Evolutionary conservation across 371 early-diverging fungal genomes (phyloP), one percentile per base, ranked within the genome.

Genomic region (Mucor plumbeus): DNA sequence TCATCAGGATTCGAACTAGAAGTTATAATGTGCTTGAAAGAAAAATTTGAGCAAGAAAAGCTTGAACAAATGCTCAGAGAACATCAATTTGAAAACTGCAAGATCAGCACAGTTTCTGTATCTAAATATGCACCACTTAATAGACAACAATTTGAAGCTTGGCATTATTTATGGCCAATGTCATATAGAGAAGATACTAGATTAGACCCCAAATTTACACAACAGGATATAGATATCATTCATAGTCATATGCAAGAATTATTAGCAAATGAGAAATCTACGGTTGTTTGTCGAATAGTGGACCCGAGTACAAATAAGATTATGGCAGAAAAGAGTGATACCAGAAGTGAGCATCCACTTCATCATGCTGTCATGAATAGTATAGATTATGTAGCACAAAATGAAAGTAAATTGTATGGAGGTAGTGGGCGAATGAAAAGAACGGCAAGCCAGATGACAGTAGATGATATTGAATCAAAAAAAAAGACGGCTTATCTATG

Each of bases 361-460:
- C 78, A 82, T 56, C 90, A 89, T 68, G 87, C 88, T n/a, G 79
- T 86, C 17, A 81, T 89, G 77, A 89, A 88, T 60, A 84, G 86
- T 60, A 76, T 89, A 43, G 78, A 84, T 64, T 57, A 57, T 1
- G 80, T 88, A 13, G 87, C 87, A 40, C 63, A 57, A 39, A 65
- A 60, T 17, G 77, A 78, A 60, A 57, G 57, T 26, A 61, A 64
- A 31, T n/a, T 48, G 43, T 62, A 47, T 35, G 68, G 63, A 14
- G 64, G 48, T 0, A 61, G 38, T 40, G 71, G 75, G 31, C 62
- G 77, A 63, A 69, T 68, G 36, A 79, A 79, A 41, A 64, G 76
- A 31, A 68, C 67, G 48, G 61, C 63, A 38, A 64, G 44, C 41
- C 64, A 69, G 56, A 70, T 73, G 54, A 44, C 68, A 9, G 67